Percentiles rank a stretch among this genome's conserved stretches.
These are phyloP conservation scores for Acanthamoeba culbertsoni DNA, from an alignment of 208 protist genomes.

Conservation along the genomic window DNA sequence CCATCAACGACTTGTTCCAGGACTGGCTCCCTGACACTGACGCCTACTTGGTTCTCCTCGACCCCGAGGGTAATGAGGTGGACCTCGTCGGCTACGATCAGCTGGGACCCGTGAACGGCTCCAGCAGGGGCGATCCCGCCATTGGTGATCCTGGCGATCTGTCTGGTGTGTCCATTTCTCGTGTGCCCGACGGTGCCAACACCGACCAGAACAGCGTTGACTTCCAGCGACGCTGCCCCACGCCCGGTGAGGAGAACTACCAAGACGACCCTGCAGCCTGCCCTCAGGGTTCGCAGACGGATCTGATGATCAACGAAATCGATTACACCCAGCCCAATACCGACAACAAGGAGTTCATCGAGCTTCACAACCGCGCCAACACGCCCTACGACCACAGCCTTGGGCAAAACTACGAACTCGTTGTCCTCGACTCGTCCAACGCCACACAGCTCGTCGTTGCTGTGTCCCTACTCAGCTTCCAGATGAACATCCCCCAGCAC, in stretches of 20 bases:
- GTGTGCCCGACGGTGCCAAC: background rate
- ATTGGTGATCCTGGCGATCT: background rate
- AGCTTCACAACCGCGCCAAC: conserved; percentile 29
- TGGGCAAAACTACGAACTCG: background rate
- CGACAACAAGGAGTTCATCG: background rate
- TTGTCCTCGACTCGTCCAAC: background rate
- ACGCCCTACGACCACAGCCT: background rate
- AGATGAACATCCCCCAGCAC: background rate
- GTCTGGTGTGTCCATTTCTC: background rate
- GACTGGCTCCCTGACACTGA: background rate
- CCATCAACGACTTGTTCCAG: background rate
- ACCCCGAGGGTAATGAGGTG: background rate
- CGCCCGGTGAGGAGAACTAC: background rate
- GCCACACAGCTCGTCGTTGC: background rate
- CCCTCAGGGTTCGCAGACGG: background rate
- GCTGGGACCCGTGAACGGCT: too few species aligned
- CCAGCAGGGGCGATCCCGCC: background rate
- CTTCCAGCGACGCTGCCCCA: background rate
- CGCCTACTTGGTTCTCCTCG: background rate
- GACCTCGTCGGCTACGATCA: background rate
- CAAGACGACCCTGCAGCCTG: background rate
- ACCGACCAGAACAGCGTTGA: background rate
- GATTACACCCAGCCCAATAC: background rate
- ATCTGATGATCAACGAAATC: background rate
- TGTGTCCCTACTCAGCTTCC: background rate